phyloP scores from a whole-genome alignment of 164 flowering plant genomes.

The Amborella trichopoda region DNA sequence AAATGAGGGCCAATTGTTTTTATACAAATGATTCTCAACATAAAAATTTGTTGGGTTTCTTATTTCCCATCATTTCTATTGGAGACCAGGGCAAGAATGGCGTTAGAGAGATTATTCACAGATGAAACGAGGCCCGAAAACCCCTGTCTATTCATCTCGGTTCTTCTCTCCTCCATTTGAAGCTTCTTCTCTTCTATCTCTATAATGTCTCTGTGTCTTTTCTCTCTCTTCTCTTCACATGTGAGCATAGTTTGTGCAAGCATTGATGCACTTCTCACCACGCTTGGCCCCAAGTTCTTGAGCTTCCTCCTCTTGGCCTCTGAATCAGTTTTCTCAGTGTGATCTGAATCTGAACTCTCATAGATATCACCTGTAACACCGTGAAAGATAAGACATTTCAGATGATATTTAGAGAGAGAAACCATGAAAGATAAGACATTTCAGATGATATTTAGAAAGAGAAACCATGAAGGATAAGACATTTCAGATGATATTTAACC shows the following conservation, averaged over 20 bases:
- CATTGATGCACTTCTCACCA: constrained; percentile 19
- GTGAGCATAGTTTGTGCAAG: constrained; percentile 16
- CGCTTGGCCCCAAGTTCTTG: constrained; percentile 17
- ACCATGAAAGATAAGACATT: too few species aligned
- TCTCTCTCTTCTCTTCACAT: constrained; percentile 29
- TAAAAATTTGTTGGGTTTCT: too few species aligned
- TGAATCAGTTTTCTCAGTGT: too few species aligned
- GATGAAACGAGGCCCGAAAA: constrained; percentile 18
- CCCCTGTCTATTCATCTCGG: constrained; percentile 22
- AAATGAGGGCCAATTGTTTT: too few species aligned
- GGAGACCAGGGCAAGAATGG: constrained; percentile 24
- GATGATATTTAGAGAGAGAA: too few species aligned
- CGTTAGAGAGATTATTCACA: constrained; percentile 25
- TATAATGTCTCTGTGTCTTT: constrained; percentile 19
- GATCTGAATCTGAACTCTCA: too few species aligned
- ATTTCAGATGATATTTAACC: too few species aligned
- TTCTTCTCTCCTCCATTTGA: constrained; percentile 19
- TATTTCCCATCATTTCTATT: constrained; percentile 7
- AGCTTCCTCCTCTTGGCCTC: constrained; percentile 17
- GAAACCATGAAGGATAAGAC: too few species aligned
- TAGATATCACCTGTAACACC: too few species aligned
- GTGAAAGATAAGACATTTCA: too few species aligned
- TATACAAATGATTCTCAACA: too few species aligned
- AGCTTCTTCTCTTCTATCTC: constrained; percentile 22
- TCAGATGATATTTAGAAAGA: too few species aligned